Percentiles rank a stretch among this genome's conserved stretches.
Evolutionary conservation across 1,284 basidiomycete genomes (phyloP).

Genomic region (Pulveroboletus sp.): DNA sequence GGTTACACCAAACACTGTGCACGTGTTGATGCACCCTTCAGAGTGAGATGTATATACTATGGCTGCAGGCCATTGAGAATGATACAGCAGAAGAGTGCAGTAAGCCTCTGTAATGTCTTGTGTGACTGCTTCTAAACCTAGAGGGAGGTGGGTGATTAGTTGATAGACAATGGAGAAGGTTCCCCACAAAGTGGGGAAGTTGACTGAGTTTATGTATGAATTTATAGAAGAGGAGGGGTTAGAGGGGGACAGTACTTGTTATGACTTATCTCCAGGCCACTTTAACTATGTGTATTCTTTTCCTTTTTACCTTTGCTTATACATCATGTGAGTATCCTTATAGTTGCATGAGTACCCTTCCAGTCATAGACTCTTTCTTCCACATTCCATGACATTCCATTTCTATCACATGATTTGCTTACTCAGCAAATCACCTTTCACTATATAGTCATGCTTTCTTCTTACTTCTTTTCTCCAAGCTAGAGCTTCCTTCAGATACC

Average conservation of each 20-base stretch:
- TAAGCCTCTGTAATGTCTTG: background rate
- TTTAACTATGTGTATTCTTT: no score
- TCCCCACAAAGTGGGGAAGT: conserved; percentile 2
- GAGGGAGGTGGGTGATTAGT: background rate
- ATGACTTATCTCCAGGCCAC: no score
- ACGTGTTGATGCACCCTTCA: conserved; percentile 5
- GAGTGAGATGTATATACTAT: background rate
- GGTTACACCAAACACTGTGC: conserved; percentile 21
- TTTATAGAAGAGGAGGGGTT: background rate
- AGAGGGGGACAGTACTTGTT: background rate
- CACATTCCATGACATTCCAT: no score
- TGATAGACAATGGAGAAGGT: conserved; percentile 7
- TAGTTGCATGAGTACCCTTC: no score
- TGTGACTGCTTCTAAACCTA: background rate
- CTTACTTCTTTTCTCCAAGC: no score
- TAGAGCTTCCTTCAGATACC: no score
- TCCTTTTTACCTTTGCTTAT: no score
- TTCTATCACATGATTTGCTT: no score
- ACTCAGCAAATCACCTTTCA: no score
- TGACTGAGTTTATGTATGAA: background rate
- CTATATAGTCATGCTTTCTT: no score
- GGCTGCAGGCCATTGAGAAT: background rate
- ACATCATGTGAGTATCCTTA: no score
- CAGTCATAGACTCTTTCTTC: no score
- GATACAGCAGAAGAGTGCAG: background rate